A percentile compares a stretch with the other conserved stretches of the same genome.
Conservation (phyloP, 441 rosid genomes). For the Lagerstroemia fauriei region DNA sequence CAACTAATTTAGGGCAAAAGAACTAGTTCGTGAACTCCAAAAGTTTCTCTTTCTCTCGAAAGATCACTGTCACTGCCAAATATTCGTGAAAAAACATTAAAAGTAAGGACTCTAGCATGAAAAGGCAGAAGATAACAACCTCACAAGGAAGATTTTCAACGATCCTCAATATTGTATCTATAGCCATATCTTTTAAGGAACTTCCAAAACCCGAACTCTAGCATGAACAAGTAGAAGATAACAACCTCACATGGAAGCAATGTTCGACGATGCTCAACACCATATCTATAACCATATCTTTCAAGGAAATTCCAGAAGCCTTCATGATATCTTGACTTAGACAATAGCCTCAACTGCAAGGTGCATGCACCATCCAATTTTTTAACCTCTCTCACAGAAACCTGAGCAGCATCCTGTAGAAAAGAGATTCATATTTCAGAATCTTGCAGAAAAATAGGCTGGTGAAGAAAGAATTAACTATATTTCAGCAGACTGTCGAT, state of each 20-base stretch:
- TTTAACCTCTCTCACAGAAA: constrained; percentile 57
- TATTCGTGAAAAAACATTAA: not conserved
- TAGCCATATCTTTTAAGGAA: constrained; percentile 88
- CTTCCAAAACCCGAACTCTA: constrained; percentile 52
- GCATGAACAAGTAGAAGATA: constrained; percentile 24
- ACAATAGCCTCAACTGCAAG: constrained; percentile 70
- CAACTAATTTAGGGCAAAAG: not conserved
- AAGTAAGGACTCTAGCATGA: not conserved
- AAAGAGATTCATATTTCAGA: constrained; percentile 14
- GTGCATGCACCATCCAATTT: constrained; percentile 58
- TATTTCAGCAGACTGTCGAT: not conserved
- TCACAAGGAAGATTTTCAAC: constrained; percentile 75
- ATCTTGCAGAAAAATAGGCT: constrained; percentile 18
- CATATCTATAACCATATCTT: constrained; percentile 87
- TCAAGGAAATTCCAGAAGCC: constrained; percentile 81
- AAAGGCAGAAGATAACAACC: constrained; percentile 50
- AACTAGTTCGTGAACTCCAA: not conserved
- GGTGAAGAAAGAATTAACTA: not conserved
- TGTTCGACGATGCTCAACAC: constrained; percentile 49
- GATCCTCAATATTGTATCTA: constrained; percentile 56
- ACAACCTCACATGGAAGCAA: constrained; percentile 93
- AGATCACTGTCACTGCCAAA: not conserved
- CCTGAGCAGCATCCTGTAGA: constrained; percentile 63
- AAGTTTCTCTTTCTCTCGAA: not conserved
- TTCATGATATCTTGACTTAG: constrained; percentile 42